Base-by-base conservation (phyloP, 352 stramenopile species). In the Pythium oligandrum region DNA sequence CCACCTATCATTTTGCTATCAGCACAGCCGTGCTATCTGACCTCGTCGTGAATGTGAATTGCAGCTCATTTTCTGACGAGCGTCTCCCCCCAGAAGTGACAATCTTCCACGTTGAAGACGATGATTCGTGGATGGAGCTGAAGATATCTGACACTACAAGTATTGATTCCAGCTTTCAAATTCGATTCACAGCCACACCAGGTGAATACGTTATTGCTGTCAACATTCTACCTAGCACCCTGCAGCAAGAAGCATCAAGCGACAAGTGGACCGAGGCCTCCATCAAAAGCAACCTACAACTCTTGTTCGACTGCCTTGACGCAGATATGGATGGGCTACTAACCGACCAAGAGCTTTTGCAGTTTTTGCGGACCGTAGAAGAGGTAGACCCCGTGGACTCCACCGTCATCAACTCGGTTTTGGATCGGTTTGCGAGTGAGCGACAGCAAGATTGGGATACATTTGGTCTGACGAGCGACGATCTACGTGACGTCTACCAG, bases 241-340 rank as follows among this genome's bases (percentile, higher is more conserved):
- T 42, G 7, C 7, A 12, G 7, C 38, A 1, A 42, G 12, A 12
- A 42, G 17, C 17, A 26, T 26, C 17, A 26, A 26, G 17, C 12
- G 38, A 12, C 38, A 42, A 8, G 12, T 42, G 38, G 38, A 42
- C 38, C 7, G 7, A 12, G 12, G 38, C 7, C 10, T 31, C 53
- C 1, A 30, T 65, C 4, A 52, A 78, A 3, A 40, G 43, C 11
- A 83, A 80, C 32, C 31, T 83, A 31, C 47, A 64, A 42, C 59
- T 84, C 11, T 45, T 72, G 34, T 83, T 86, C 30, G 52, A 71
- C 10, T 74, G 65, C 43, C 57, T 88, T 17, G 77, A 88, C 26
- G 50, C 58, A 7, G 60, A 82, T 35, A 67, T 73, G 59, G 56
- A 83, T 35, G 67, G 65, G 8, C 32, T 45, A 12, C 40, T 83